Base-by-base conservation (phyloP, 768 basidiomycete genomes). In the Pleurotus pulmonarius region DNA sequence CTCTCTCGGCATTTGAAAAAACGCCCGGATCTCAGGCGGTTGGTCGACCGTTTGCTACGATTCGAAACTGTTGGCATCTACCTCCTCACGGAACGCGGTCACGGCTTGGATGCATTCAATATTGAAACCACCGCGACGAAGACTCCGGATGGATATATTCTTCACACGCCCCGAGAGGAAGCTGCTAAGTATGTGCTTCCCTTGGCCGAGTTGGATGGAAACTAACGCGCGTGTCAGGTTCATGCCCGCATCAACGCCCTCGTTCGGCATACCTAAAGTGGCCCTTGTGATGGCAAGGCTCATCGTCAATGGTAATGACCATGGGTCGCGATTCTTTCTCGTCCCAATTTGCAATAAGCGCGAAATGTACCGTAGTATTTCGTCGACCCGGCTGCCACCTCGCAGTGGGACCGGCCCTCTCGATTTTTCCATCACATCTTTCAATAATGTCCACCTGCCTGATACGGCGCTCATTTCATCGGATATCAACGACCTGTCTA, bases 41-140 rank as follows among this genome's bases (percentile, higher is more conserved):
- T 83, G 4, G 73, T 84, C 5, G 69, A 82, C 46, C 67, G 74
- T 34, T 67, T 84, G n/a, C 65, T 84, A 40, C 72, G 75, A 18
- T 79, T 83, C 41, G 80, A 83, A 18, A 78, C 76, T 12, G 75
- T 80, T 47, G 82, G 82, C 1, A 70, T 82, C 40, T 83, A 77
- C 59, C 74, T 82, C 46, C 67, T 83, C 43, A 76, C 79, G 0
- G 83, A 83, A 68, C 75, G 80, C 7, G 83, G 80, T 1, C 84
- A 85, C 57, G 83, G 82, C 12, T 66, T 85, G n/a, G 83, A 84
- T 46, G 77, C 82, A 1, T 77, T 80, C 60, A 82, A 85, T 60
- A 75, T 84, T 8, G 83, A 85, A 64, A 85, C 84, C 5, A 85
- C 82, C 12, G 84, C 82, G 9, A 82, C 78, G 0, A 74, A 73